A percentile compares a stretch with the other conserved stretches of the same genome.
phyloP scores from a whole-genome alignment of 2,329 filamentous ascomycete species.

The Fusarium globosum region DNA sequence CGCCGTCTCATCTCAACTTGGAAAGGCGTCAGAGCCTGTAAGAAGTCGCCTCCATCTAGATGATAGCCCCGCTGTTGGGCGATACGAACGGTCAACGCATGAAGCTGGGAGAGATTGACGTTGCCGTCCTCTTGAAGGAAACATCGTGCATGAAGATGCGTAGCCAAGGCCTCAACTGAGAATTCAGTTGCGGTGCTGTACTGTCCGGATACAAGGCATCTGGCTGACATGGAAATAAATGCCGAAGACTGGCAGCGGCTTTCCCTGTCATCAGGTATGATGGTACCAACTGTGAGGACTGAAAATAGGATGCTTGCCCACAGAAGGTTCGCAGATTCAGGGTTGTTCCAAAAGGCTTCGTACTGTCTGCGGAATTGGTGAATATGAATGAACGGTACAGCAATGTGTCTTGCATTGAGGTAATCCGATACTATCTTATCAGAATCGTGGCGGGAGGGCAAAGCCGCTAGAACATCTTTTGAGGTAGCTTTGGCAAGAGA shows the following conservation, averaged over 20 bases:
- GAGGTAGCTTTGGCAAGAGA: neutral
- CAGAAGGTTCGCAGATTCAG: neutral
- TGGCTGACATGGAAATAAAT: slow-evolving; percentile 2
- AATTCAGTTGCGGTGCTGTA: slow-evolving; percentile 1
- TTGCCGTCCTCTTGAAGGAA: neutral
- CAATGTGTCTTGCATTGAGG: slow-evolving; percentile 12
- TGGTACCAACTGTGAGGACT: neutral
- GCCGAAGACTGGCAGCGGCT: neutral
- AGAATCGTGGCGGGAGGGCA: slow-evolving; percentile 14
- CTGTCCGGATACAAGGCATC: slow-evolving; percentile 12
- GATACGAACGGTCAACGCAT: slow-evolving; percentile 4
- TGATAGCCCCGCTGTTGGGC: slow-evolving; percentile 17
- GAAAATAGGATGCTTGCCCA: slow-evolving; percentile 35
- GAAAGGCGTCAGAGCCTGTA: neutral
- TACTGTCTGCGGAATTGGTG: slow-evolving; percentile 30
- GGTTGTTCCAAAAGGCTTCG: slow-evolving; percentile 18
- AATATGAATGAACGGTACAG: slow-evolving; percentile 15
- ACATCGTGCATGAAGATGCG: slow-evolving; percentile 16
- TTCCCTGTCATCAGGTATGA: neutral
- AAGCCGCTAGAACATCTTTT: neutral
- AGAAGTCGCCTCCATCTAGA: neutral
- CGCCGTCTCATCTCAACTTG: slow-evolving; percentile 24
- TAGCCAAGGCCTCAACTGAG: slow-evolving; percentile 18
- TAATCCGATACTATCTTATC: slow-evolving; percentile 13
- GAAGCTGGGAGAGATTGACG: neutral